Conservation (phyloP, 805 yeast species). For the Lipomyces starkeyi region DNA sequence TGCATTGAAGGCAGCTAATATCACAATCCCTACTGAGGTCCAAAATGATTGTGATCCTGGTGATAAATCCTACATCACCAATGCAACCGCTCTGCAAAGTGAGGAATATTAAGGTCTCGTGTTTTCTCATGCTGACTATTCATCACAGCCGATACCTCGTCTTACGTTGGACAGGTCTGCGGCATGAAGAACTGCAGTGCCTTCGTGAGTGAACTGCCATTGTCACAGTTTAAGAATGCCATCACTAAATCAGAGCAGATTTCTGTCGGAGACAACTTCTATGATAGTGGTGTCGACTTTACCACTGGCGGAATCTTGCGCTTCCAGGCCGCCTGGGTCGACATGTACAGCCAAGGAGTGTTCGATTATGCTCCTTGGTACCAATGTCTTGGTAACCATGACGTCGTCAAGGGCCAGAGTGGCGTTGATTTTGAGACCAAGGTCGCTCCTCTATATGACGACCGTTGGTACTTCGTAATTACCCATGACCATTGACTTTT, state of each 20-base stretch:
- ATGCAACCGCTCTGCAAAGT: slow-evolving; percentile 6
- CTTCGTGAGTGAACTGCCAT: too few species aligned
- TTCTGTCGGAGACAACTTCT: slow-evolving; percentile 8
- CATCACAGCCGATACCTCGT: too few species aligned
- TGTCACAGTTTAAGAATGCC: too few species aligned
- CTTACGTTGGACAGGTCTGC: too few species aligned
- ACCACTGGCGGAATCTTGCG: slow-evolving; percentile 4
- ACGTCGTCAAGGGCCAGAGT: slow-evolving; percentile 7
- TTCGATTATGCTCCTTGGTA: slow-evolving; percentile 4
- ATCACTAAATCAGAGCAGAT: not conserved
- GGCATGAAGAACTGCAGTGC: too few species aligned
- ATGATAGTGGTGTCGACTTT: slow-evolving; percentile 4
- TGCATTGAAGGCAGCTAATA: not conserved
- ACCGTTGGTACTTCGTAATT: slow-evolving; percentile 8
- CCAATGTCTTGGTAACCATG: slow-evolving; percentile 8
- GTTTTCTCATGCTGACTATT: too few species aligned
- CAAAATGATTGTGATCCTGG: slow-evolving; percentile 7
- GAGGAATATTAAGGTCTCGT: not conserved
- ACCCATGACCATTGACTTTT: too few species aligned
- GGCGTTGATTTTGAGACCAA: slow-evolving; percentile 3
- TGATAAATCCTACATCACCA: not conserved
- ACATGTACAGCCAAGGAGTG: slow-evolving; percentile 5
- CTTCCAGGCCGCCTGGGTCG: slow-evolving; percentile 5
- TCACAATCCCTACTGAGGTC: slow-evolving; percentile 2
- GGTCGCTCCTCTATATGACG: not conserved